Evolutionary conservation across 1,284 basidiomycete genomes (phyloP).

Genomic region (Hymenochaete sp.): DNA sequence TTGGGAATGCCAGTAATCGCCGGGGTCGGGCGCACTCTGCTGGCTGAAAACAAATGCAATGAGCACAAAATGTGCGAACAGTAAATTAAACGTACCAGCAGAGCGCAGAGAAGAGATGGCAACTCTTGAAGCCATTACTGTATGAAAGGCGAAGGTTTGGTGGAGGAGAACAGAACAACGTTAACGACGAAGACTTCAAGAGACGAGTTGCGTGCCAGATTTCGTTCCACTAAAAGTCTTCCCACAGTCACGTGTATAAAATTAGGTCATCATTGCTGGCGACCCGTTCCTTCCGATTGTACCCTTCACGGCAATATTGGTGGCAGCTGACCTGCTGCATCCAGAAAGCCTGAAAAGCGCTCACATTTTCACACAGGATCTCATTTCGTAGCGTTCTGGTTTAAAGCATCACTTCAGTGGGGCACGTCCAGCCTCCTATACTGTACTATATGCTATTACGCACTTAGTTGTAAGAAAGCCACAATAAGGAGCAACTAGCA

Average conservation of each 20-base stretch:
- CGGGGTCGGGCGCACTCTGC: constrained; percentile 47
- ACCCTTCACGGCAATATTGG: neutral
- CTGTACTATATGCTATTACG: too few species aligned
- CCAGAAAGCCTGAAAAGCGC: neutral
- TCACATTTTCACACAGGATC: too few species aligned
- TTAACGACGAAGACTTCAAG: too few species aligned
- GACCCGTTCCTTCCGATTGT: neutral
- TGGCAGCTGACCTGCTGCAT: neutral
- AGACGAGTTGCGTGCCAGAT: neutral
- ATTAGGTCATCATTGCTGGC: too few species aligned
- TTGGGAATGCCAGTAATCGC: constrained; percentile 42
- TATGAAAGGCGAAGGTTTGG: constrained; percentile 6
- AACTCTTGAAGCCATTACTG: constrained; percentile 61
- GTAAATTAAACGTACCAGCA: constrained; percentile 37
- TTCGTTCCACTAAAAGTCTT: neutral
- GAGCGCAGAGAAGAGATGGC: constrained; percentile 55
- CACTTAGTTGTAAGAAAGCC: too few species aligned
- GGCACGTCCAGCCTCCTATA: too few species aligned
- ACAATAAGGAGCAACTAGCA: too few species aligned
- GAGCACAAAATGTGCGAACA: neutral
- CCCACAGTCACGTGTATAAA: neutral
- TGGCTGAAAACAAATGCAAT: constrained; percentile 18
- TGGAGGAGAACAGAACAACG: neutral
- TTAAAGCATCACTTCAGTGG: too few species aligned
- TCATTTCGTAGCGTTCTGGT: too few species aligned